Percentiles rank a stretch among this genome's conserved stretches.
phyloP scores from a whole-genome alignment of 306 rosid species.

The Hippophae tibetana region DNA sequence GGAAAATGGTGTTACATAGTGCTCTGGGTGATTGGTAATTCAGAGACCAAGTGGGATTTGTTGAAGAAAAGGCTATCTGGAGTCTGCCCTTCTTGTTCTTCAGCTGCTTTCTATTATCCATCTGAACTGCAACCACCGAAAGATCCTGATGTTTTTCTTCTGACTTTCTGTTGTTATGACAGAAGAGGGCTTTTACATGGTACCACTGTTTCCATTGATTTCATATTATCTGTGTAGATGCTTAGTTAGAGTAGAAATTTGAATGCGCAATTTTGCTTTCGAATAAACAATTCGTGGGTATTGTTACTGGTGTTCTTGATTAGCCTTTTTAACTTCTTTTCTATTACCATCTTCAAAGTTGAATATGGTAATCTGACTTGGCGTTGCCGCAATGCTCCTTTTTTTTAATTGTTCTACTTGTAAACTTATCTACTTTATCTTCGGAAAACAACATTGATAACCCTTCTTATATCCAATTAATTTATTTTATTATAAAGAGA shows the following conservation, averaged over 20 bases:
- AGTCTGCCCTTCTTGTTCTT: slow-evolving; percentile 80
- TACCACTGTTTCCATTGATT: slow-evolving; percentile 5
- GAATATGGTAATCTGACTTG: neutral
- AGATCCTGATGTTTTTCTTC: slow-evolving; percentile 75
- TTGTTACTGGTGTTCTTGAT: neutral
- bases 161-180: slow-evolving; percentile 62
- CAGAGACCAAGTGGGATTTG: slow-evolving; percentile 71
- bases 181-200: slow-evolving; percentile 88
- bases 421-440: neutral
- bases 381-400: neutral
- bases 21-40: slow-evolving; percentile 73
- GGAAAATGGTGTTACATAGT: slow-evolving; percentile 95
- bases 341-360: neutral
- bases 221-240: neutral
- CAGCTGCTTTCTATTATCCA: slow-evolving; percentile 61
- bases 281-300: neutral
- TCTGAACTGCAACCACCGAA: slow-evolving; percentile 54
- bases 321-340: neutral
- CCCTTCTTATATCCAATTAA: too few species aligned
- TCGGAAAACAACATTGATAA: too few species aligned
- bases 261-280: slow-evolving; percentile 1
- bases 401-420: neutral
- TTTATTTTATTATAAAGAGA: too few species aligned
- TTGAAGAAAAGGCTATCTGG: slow-evolving; percentile 70
- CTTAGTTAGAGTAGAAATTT: neutral